A percentile compares a stretch with the other conserved stretches of the same genome.
Conservation (phyloP, 2,329 filamentous ascomycete species). For the Penicillium sp. region DNA sequence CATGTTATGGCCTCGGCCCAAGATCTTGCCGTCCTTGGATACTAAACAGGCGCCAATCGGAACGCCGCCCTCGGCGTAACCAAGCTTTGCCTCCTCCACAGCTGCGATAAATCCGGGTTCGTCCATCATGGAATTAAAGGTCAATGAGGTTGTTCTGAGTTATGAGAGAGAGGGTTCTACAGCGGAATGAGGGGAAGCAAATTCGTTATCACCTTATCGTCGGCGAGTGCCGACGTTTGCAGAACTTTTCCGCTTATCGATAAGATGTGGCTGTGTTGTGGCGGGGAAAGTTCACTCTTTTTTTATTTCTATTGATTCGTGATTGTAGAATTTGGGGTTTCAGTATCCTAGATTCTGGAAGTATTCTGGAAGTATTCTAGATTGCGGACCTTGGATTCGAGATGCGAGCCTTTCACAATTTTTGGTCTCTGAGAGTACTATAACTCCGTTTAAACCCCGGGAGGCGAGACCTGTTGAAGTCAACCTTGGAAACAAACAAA, state of each 20-base stretch:
- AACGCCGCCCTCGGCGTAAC: constrained; percentile 57
- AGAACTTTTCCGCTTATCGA: constrained; percentile 27
- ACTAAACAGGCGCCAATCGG: constrained; percentile 63
- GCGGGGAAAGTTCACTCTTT: not conserved
- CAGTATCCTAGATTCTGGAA: too few relatives aligned
- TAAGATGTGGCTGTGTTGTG: constrained; percentile 19
- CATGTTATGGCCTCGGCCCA: constrained; percentile 73
- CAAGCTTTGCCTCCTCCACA: constrained; percentile 56
- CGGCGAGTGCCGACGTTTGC: constrained; percentile 18
- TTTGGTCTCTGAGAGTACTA: too few relatives aligned
- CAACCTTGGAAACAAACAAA: not conserved
- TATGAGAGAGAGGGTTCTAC: not conserved
- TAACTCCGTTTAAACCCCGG: not conserved
- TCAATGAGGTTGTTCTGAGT: not conserved
- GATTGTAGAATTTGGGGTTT: too few relatives aligned
- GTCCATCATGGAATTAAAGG: constrained; percentile 27
- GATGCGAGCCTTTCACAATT: too few relatives aligned
- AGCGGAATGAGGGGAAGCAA: not conserved
- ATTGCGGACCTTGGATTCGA: too few relatives aligned
- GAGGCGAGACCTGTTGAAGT: not conserved
- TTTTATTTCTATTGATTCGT: not conserved
- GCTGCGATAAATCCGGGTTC: constrained; percentile 57
- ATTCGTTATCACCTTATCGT: constrained; percentile 9
- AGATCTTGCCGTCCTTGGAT: constrained; percentile 65
- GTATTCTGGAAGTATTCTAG: too few relatives aligned